A percentile compares a stretch with the other conserved stretches of the same genome.
These are phyloP conservation scores for Musa troglodytarum DNA, from an alignment of 176 grass and related monocot species.

Conservation along the genomic window DNA sequence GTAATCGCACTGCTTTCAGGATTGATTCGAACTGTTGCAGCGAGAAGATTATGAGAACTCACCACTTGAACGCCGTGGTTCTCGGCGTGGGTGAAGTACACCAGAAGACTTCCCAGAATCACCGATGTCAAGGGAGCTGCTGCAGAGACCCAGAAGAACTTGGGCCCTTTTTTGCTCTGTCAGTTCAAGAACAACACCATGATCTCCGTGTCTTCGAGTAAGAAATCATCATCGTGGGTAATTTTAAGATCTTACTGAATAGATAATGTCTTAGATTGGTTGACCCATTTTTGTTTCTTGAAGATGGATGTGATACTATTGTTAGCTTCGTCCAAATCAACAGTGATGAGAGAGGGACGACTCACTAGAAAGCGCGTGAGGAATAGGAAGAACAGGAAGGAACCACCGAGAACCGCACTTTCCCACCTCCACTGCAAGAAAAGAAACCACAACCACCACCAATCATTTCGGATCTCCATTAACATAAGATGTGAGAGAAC, in stretches of 20 bases:
- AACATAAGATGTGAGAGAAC: no score
- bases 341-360: not conserved
- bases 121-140: slow-evolving; percentile 6
- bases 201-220: no score
- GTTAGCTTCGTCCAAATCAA: not conserved
- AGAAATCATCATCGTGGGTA: no score
- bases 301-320: not conserved
- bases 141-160: slow-evolving; percentile 13
- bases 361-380: not conserved
- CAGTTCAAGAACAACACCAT: no score
- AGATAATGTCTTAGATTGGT: no score
- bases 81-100: not conserved
- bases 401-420: not conserved
- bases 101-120: slow-evolving; percentile 4
- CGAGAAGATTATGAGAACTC: not conserved
- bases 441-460: no score
- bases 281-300: not conserved
- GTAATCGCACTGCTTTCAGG: no score
- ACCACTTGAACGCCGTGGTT: slow-evolving; percentile 17
- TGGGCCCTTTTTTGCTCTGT: slow-evolving; percentile 4
- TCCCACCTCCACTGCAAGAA: slow-evolving; percentile 12
- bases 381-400: slow-evolving; percentile 5
- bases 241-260: no score
- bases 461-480: no score
- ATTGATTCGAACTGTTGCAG: not conserved